Evolutionary conservation across 192 early-diverging fungal genomes (phyloP), one percentile per base, ranked within the genome.

Genomic region (Paraglomus brasilianum): DNA sequence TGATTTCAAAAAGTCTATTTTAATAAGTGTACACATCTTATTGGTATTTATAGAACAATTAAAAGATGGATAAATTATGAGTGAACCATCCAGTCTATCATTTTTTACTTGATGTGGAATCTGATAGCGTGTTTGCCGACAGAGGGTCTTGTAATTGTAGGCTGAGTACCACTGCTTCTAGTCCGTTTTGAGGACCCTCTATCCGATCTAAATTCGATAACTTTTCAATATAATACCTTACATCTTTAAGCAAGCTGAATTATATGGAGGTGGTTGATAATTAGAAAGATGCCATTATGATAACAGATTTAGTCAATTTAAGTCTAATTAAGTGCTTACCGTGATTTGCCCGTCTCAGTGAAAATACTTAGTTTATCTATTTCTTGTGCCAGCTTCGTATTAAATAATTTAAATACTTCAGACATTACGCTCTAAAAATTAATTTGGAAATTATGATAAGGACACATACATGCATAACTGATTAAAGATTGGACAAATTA

Each of bases 351-450:
- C 44, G 4, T 11, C n/a, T n/a, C 13, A 7, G 67, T 69, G 36
- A 14, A 30, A 47, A 69, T 48, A 43, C 58, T 53, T 8, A 59
- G 2, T 38, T 69, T 52, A 58, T 7, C 21, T 45, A 69, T 58
- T 58, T 69, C 67, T 58, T 69, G 46, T 2, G 67, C 40, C 14
- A 69, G n/a, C 47, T 69, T 69, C 4, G 67, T 7, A 46, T 38
- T 69, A 2, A 47, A 69, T 11, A 56, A 69, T 45, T 58, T 46
- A 36, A 58, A 69, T 36, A 69, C 24, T 39, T 69, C 42, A 17
- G 40, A 24, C 67, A 69, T 69, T 11, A 69, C 67, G 30, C 48
- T 69, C 67, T 69, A 43, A 69, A 24, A 58, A 10, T 39, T 22
- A 22, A 4, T 10, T 14, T 11, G 11, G 36, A n/a, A 17, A n/a